Percentiles rank a stretch among this genome's conserved stretches.
These are phyloP conservation scores for Pseudoneurospora amorphoporcata DNA, from an alignment of 495 filamentous ascomycete genomes.

Conservation along the genomic window DNA sequence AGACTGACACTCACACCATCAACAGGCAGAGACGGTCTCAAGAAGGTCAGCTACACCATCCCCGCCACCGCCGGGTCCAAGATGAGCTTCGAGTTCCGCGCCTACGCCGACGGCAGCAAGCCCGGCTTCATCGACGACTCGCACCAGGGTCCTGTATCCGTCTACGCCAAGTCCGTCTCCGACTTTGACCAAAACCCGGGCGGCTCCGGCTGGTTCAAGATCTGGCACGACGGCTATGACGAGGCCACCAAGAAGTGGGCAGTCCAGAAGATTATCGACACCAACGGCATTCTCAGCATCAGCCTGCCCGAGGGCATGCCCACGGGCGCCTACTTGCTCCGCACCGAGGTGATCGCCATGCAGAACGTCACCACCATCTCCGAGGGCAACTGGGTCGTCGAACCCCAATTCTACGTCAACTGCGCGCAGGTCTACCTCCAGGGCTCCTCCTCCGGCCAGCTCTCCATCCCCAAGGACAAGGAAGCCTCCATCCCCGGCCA, in stretches of 20 bases:
- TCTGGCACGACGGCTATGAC: constrained; percentile 59
- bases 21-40: constrained; percentile 46
- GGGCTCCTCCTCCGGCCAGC: constrained; percentile 27
- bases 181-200: constrained; percentile 31
- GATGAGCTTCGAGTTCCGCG: constrained; percentile 54
- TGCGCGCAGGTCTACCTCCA: constrained; percentile 62
- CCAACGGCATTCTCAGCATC: constrained; percentile 52
- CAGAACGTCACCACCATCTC: constrained; percentile 40
- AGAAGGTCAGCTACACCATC: constrained; percentile 49
- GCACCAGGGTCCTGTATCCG: constrained; percentile 61
- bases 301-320: constrained; percentile 49
- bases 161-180: constrained; percentile 59
- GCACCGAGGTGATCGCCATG: constrained; percentile 58
- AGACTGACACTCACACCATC: background rate
- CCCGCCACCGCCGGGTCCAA: constrained; percentile 40
- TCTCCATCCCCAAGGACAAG: constrained; percentile 29
- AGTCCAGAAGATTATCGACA: constrained; percentile 53
- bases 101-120: constrained; percentile 44
- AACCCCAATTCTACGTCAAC: constrained; percentile 57
- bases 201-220: constrained; percentile 73
- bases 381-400: constrained; percentile 23
- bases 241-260: constrained; percentile 46
- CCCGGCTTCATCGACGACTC: constrained; percentile 48
- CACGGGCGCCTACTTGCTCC: constrained; percentile 56
- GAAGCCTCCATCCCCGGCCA: constrained; percentile 55